A percentile compares a stretch with the other conserved stretches of the same genome.
These are phyloP conservation scores for Phytophthora tubulina DNA, from an alignment of 352 stramenopile species.

Conservation along the genomic window DNA sequence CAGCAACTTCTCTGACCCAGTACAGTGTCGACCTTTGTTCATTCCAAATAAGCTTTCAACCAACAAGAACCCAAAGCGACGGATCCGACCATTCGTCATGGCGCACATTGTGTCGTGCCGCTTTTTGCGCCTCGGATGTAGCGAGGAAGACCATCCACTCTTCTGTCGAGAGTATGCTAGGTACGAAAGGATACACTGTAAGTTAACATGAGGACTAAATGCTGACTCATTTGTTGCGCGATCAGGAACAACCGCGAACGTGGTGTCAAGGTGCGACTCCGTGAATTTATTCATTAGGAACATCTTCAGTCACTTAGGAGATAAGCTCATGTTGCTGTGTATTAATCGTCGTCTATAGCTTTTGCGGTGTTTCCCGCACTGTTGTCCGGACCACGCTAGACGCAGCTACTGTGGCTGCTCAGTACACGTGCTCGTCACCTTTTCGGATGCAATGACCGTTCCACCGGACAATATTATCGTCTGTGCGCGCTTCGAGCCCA, in stretches of 20 bases:
- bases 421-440: slow-evolving; percentile 39
- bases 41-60: no score
- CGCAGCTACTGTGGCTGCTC: slow-evolving; percentile 51
- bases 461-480: slow-evolving; percentile 26
- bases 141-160: slow-evolving; percentile 35
- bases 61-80: background rate
- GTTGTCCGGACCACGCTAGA: slow-evolving; percentile 39
- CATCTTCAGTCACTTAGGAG: no score
- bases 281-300: no score
- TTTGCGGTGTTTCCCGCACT: slow-evolving; percentile 50
- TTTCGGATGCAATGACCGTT: slow-evolving; percentile 4
- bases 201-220: background rate
- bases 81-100: slow-evolving; percentile 9
- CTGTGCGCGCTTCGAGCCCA: slow-evolving; percentile 41
- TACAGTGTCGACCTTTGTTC: no score
- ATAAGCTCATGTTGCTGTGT: no score
- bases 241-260: slow-evolving; percentile 32
- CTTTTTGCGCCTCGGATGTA: slow-evolving; percentile 34
- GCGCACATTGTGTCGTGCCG: slow-evolving; percentile 8
- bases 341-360: background rate
- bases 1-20: no score
- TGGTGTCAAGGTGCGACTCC: slow-evolving; percentile 23
- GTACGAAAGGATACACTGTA: slow-evolving; percentile 8
- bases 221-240: background rate
- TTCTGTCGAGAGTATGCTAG: slow-evolving; percentile 38